Evolutionary conservation across 2,329 filamentous ascomycete species (phyloP).

Genomic region (Botrytis deweyae): DNA sequence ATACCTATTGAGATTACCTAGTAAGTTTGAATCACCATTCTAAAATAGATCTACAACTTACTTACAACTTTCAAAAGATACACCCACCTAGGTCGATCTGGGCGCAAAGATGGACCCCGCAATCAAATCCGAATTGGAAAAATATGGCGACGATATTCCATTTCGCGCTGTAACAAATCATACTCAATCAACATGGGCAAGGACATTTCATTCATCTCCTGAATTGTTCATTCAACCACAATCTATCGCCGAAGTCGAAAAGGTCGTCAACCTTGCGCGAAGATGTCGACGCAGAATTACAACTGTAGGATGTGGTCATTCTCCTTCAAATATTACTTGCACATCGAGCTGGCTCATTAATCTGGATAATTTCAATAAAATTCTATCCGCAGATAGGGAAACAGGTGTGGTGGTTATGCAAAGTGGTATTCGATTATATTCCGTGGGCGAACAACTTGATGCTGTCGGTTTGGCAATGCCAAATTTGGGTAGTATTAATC

Average conservation of each 20-base stretch:
- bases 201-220: conserved; percentile 83
- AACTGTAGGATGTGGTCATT: conserved; percentile 88
- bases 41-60: not conserved
- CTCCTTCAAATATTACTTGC: conserved; percentile 86
- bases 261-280: conserved; percentile 76
- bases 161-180: conserved; percentile 75
- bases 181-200: conserved; percentile 89
- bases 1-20: not conserved
- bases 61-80: not conserved
- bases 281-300: conserved; percentile 78
- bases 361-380: conserved; percentile 75
- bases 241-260: conserved; percentile 77
- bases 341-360: conserved; percentile 95
- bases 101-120: conserved; percentile 42
- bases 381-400: conserved; percentile 67
- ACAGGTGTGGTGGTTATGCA: conserved; percentile 72
- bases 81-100: not conserved
- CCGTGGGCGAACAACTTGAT: conserved; percentile 72
- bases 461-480: conserved; percentile 78
- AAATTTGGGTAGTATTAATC: conserved; percentile 91
- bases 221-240: conserved; percentile 89
- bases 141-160: conserved; percentile 61
- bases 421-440: conserved; percentile 80
- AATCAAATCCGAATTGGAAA: conserved; percentile 55
- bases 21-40: not conserved